Conservation (phyloP, 371 early-diverging fungal species). For the Rhizopus microsporus region DNA sequence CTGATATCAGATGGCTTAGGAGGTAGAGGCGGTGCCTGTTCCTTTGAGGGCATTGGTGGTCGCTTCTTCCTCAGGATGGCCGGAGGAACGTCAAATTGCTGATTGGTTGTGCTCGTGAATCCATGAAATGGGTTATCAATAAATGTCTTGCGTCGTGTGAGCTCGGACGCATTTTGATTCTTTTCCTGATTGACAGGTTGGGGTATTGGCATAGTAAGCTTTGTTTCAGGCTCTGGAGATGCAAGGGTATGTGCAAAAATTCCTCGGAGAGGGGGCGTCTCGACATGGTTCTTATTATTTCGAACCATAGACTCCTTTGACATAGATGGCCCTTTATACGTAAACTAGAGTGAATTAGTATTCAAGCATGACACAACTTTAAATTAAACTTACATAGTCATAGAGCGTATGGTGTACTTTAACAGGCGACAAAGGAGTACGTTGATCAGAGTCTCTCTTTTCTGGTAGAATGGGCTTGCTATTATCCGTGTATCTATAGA, state of each 20-base stretch:
- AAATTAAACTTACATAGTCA: slow-evolving; percentile 13
- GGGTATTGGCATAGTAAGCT: slow-evolving; percentile 18
- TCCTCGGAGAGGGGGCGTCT: slow-evolving; percentile 20
- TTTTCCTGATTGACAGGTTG: neutral
- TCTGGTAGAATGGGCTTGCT: neutral
- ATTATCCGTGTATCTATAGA: slow-evolving; percentile 18
- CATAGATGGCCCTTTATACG: slow-evolving; percentile 1
- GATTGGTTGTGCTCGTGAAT: slow-evolving; percentile 37
- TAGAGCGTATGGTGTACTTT: slow-evolving; percentile 20
- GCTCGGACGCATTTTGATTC: neutral
- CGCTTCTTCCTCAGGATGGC: slow-evolving; percentile 1
- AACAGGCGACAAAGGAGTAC: slow-evolving; percentile 3
- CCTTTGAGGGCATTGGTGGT: slow-evolving; percentile 16
- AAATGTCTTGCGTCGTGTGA: slow-evolving; percentile 37
- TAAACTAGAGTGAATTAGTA: slow-evolving; percentile 8
- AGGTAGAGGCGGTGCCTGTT: slow-evolving; percentile 14
- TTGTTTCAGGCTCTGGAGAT: slow-evolving; percentile 1
- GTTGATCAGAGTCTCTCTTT: slow-evolving; percentile 6
- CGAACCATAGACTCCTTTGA: slow-evolving; percentile 17
- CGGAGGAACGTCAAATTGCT: neutral
- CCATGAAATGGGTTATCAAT: slow-evolving; percentile 61
- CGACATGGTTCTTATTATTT: neutral
- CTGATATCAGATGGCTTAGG: neutral
- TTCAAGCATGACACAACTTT: neutral
- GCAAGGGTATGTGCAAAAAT: slow-evolving; percentile 17